Conservation (phyloP, 179 eudicot genomes). For the Patellifolia procumbens region DNA sequence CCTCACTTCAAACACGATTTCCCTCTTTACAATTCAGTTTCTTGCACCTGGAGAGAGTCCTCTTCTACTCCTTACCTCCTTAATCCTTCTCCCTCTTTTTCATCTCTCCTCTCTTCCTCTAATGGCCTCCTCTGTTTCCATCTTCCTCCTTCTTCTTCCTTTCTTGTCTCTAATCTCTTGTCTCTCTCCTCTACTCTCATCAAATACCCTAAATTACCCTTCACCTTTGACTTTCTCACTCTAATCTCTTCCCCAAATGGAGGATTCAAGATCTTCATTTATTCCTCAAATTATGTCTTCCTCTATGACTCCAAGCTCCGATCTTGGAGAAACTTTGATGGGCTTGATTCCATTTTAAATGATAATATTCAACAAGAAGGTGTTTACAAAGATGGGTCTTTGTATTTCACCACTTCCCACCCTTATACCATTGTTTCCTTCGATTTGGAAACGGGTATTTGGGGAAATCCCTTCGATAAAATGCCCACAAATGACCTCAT, state of each 20-base stretch:
- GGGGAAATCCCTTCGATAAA: conserved; percentile 25
- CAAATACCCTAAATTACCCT: conserved; percentile 43
- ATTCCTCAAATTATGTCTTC: conserved; percentile 29
- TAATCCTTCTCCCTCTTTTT: conserved; percentile 31
- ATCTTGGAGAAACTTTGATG: conserved; percentile 39
- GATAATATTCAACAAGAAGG: conserved; percentile 49
- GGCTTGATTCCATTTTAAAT: conserved; percentile 28
- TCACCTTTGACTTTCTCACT: conserved; percentile 46
- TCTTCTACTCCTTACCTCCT: conserved; percentile 24
- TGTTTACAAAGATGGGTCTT: conserved; percentile 33
- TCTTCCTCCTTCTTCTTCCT: conserved; percentile 37
- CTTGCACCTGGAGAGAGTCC: conserved; percentile 43
- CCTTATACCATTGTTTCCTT: conserved; percentile 42
- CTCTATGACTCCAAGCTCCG: conserved; percentile 42
- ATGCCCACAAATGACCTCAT: conserved; percentile 44
- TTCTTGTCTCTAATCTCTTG: conserved; percentile 49
- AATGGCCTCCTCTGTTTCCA: conserved; percentile 65
- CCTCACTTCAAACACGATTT: conserved; percentile 44
- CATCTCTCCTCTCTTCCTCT: conserved; percentile 45
- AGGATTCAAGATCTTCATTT: conserved; percentile 50
- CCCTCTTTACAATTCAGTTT: conserved; percentile 46
- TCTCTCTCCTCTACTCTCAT: conserved; percentile 39
- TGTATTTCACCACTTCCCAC: conserved; percentile 53
- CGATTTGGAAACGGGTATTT: conserved; percentile 41
- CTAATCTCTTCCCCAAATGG: conserved; percentile 32